Evolutionary conservation across 768 basidiomycete genomes (phyloP).

Genomic region (Boletus reticulatus): DNA sequence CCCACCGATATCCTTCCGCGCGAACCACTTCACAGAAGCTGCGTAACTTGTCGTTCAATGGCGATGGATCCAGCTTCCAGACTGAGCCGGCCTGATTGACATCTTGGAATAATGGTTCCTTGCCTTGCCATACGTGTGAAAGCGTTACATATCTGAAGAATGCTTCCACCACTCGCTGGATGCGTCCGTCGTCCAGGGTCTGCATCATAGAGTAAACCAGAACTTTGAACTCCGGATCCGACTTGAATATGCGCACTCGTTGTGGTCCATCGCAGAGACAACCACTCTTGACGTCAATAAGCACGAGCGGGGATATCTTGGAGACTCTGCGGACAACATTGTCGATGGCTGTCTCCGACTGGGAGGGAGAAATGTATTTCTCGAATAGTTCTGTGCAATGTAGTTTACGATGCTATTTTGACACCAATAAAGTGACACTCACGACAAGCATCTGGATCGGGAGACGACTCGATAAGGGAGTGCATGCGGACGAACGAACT

Average conservation of each 20-base stretch:
- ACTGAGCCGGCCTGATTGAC: not conserved
- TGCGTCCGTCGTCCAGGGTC: too few relatives aligned
- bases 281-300: too few relatives aligned
- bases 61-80: not conserved
- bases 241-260: not conserved
- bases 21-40: too few relatives aligned
- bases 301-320: too few relatives aligned
- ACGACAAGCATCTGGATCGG: not conserved
- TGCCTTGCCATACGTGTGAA: not conserved
- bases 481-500: not conserved
- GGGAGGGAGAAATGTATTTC: not conserved
- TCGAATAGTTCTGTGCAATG: not conserved
- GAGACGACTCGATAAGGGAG: not conserved
- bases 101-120: not conserved
- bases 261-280: too few relatives aligned
- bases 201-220: not conserved
- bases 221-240: not conserved
- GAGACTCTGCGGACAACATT: not conserved
- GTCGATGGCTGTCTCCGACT: not conserved
- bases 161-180: not conserved
- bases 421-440: not conserved
- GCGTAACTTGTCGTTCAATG: too few relatives aligned
- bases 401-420: not conserved
- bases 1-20: too few relatives aligned
- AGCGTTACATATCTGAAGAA: conserved; percentile 10